Percentiles rank a stretch among this genome's conserved stretches.
phyloP scores from a whole-genome alignment of 1,284 basidiomycete genomes.

The Rhizoctonia solani region DNA sequence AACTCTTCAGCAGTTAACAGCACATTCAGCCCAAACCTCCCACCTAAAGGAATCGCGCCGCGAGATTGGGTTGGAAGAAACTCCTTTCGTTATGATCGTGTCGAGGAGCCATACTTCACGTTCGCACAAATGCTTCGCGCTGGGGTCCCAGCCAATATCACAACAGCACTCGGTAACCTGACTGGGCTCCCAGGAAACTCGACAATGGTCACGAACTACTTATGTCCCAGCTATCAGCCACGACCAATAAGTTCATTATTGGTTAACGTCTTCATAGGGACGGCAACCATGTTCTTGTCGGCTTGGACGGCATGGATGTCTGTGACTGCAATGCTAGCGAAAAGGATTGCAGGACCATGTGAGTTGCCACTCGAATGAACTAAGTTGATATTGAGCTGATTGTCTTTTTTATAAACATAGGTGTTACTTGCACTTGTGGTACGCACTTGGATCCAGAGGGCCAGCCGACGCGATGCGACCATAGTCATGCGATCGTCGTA shows the following conservation, averaged over 20 bases:
- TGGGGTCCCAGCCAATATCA: neutral
- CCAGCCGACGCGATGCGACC: too few species aligned
- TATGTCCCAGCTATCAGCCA: conserved; percentile 20
- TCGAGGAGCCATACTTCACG: neutral
- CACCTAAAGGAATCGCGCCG: neutral
- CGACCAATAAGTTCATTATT: conserved; percentile 1
- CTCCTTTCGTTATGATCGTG: neutral
- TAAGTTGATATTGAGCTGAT: neutral
- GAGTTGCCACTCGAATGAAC: neutral
- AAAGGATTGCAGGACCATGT: neutral
- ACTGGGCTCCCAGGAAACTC: conserved; percentile 6
- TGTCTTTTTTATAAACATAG: too few species aligned
- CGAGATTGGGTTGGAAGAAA: neutral
- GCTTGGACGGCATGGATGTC: neutral
- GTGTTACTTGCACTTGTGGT: conserved; percentile 2
- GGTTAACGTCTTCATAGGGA: conserved; percentile 1
- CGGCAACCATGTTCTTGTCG: conserved; percentile 15
- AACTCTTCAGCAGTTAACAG: neutral
- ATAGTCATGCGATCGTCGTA: too few species aligned
- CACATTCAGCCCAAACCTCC: neutral
- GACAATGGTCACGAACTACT: conserved; percentile 19
- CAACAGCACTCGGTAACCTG: conserved; percentile 2
- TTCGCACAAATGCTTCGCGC: conserved; percentile 5
- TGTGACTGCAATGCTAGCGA: neutral
- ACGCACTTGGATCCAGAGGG: neutral